Base-by-base conservation (phyloP, 352 stramenopile genomes). In the Phytophthora pini region DNA sequence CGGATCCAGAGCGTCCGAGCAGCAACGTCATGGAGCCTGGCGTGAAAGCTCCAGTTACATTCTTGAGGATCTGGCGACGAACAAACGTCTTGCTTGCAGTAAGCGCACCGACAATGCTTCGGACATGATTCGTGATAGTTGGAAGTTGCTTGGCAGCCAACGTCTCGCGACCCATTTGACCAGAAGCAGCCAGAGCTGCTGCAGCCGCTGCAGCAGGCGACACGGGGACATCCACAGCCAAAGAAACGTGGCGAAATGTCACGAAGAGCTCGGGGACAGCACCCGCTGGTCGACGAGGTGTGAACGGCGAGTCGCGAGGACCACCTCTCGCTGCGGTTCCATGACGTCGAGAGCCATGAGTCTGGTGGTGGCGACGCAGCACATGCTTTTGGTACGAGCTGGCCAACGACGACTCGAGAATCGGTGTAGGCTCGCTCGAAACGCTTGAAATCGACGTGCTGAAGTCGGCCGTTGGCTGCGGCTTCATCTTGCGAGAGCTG, bases 51-150 rank as follows among this genome's bases (percentile, higher is more conserved):
- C 68, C 70, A 26, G 66, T 80, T 26, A 81, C 54, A 39, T 78
- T 78, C 36, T 79, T 79, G 39, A 84, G 49, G 24, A 83, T 79
- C 44, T 82, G 64, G 20, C 79, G 73, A 60, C 61, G 69, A 13
- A 77, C 67, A 20, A 78, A 72, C 39, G 64, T 70, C 62, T 80
- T 85, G 51, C 68, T 77, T 24, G 58, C 53, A 27, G 65, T 74
- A 44, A 89, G 45, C 0, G 62, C 70, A 41, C 65, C 55, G 17
- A 79, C n/a, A 32, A 70, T 72, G 41, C 73, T 75, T 34, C 68
- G 65, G 2, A 82, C 38, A 40, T 88, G 68, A 60, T 90, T 90
- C 36, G 71, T 48, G 5, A 90, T 56, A 17, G 77, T 87, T 11
- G 82, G 76, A 20, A 88, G 57, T 26, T 87, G 82, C 56, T 76